Conservation (phyloP, 768 basidiomycete species). For the Amanita phalloides region DNA sequence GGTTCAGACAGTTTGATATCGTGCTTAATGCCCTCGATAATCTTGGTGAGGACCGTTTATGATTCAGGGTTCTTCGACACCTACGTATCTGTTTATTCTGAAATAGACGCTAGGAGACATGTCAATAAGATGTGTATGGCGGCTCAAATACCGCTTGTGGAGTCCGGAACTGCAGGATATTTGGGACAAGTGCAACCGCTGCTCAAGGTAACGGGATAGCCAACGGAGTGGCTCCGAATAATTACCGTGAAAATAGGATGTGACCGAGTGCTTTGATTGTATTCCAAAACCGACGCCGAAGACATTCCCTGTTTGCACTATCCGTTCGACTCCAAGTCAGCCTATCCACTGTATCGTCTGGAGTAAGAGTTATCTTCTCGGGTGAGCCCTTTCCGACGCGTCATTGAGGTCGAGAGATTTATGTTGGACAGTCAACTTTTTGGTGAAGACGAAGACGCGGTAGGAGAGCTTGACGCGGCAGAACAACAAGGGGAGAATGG, state of each 20-base stretch:
- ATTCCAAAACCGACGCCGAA: conserved; percentile 89
- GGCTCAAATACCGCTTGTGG: conserved; percentile 80
- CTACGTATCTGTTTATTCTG: not conserved
- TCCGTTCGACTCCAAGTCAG: conserved; percentile 91
- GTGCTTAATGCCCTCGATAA: conserved; percentile 96
- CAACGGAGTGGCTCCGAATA: not conserved
- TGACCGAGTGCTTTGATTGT: conserved; percentile 94
- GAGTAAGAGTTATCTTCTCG: conserved; percentile 94
- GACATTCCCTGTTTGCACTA: conserved; percentile 95
- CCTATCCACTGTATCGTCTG: conserved; percentile 99
- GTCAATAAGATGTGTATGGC: conserved; percentile 99
- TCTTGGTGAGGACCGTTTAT: conserved; percentile 49
- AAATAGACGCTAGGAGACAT: conserved; percentile 80
- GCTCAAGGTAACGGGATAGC: conserved; percentile 45
- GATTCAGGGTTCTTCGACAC: not conserved
- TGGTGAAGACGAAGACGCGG: conserved; percentile 83
- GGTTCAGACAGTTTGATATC: conserved; percentile 87
- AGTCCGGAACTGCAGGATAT: conserved; percentile 95
- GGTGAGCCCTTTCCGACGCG: conserved; percentile 36
- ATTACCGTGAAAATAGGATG: conserved; percentile 40
- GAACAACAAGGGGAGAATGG: conserved; percentile 92
- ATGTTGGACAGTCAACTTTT: conserved; percentile 65
- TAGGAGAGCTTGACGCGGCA: conserved; percentile 80
- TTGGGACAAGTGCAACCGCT: conserved; percentile 95
- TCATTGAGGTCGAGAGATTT: not conserved